Base-by-base conservation (phyloP, 306 rosid species). In the Biancaea sappan region DNA sequence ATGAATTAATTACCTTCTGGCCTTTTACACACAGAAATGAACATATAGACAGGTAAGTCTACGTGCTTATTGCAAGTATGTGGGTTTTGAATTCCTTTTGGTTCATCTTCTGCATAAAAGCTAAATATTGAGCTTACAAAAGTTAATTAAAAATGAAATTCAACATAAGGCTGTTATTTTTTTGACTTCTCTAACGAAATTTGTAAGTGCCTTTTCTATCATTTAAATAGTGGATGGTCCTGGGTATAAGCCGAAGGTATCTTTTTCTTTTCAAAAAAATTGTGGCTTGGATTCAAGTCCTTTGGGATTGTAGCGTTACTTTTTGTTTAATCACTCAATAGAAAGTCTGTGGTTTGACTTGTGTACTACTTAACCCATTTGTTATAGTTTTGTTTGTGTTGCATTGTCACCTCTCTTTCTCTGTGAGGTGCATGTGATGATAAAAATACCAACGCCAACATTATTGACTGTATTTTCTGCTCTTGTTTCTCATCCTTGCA, bases 261-360 rank as follows among this genome's bases (percentile, higher is more conserved):
- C 65, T 56, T 8, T 40, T 43, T 53, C 15, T 37, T n/a, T n/a
- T n/a, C n/a, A 1, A 15, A 53, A 53, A 53, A 53, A 4, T 51
- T 53, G 12, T 54, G 22, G 19, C 19, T 28, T 57, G 38, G 63
- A n/a, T n/a, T n/a, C n/a, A n/a, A n/a, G 38, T 28, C 14, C 10
- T 43, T 60, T 46, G 21, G 18, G 9, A 61, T 43, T 62, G 56
- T 21, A 40, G 32, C 61, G 11, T 54, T 24, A 24, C n/a, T 63
- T 50, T 66, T 53, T 67, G 64, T 52, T 82, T 26, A 35, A 43
- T 63, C 53, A 62, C 40, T 62, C 60, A 12, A 68, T 41, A 60
- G 72, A 18, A 48, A 66, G 62, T 61, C 24, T 74, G 25, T 80
- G 53, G 53, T 61, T 68, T 68, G 53, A 64, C 25, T 50, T 51